phyloP scores from a whole-genome alignment of 2,329 filamentous ascomycete genomes.

The Phaeosphaeriaceae sp. region DNA sequence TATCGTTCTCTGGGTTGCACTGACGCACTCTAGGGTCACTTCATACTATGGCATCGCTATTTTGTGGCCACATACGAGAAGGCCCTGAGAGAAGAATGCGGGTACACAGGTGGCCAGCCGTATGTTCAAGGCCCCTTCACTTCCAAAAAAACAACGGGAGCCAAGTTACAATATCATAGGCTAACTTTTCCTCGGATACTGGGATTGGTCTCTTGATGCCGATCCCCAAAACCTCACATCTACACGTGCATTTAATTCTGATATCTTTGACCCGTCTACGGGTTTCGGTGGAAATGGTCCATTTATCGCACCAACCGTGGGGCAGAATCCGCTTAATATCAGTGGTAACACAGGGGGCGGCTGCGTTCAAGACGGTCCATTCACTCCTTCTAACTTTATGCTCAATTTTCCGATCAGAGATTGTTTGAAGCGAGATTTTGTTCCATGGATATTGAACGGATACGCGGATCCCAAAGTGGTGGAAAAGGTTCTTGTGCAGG shows the following conservation, averaged over 20 bases:
- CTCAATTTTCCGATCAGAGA: conserved; percentile 30
- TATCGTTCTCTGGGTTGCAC: neutral
- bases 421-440: conserved; percentile 45
- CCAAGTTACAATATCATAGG: neutral
- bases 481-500: conserved; percentile 27
- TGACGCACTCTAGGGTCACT: conserved; percentile 17
- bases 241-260: conserved; percentile 18
- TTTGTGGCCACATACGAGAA: conserved; percentile 29
- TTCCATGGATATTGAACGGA: conserved; percentile 28
- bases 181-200: conserved; percentile 14
- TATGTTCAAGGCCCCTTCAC: conserved; percentile 35
- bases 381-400: conserved; percentile 27
- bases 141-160: neutral
- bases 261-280: conserved; percentile 24
- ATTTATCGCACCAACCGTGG: conserved; percentile 30
- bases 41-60: conserved; percentile 33
- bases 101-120: conserved; percentile 30
- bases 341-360: conserved; percentile 38
- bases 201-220: conserved; percentile 36
- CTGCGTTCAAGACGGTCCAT: conserved; percentile 43
- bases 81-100: conserved; percentile 29
- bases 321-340: conserved; percentile 31
- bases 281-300: conserved; percentile 49
- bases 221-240: conserved; percentile 18
- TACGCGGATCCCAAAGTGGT: conserved; percentile 29